Base-by-base conservation (phyloP, 371 early-diverging fungal genomes). In the Thermomucor indicae-seudaticae region DNA sequence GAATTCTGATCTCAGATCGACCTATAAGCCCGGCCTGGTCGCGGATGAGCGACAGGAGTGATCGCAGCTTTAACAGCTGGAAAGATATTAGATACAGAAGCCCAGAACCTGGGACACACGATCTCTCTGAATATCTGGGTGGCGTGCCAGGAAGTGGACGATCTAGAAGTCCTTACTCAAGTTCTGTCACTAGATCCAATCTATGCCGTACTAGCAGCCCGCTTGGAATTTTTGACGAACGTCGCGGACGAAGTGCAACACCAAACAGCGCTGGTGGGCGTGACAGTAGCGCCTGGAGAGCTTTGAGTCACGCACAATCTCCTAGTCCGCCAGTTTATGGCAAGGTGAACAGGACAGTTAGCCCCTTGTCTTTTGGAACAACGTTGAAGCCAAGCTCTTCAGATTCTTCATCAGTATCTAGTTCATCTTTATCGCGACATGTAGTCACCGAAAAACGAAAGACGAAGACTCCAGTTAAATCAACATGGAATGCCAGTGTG, bases 11-110 rank as follows among this genome's bases (percentile, higher is more conserved):
- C 29, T 51, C 53, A 1, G 61, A 57, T 12, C 55, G 58, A 8
- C 59, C 64, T 6, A 49, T 63, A 23, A 63, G 62, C 27, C 57
- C 64, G 2, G 57, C 58, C 6, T 57, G 59, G 56, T 74, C 75
- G 34, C 55, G 61, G n/a, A 30, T 60, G 6, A 69, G 64, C 22
- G 66, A 70, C 49, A 54, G 59, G 6, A 72, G 69, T 41, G 60
- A 64, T 28, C 55, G 47, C n/a, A 53, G 47, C 14, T 27, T 37
- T 12, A 50, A 30, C 14, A 62, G 57, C 31, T 60, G 50, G 55
- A 52, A 50, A 17, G 57, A 53, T 31, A 47, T 23, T 23, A 53
- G 59, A 14, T 59, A 49, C 20, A 34, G 53, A n/a, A 59, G 60
- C 16, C 57, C 67, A 16, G 63, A 67, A 24, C 46, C 44, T 5